Conservation (phyloP, 2,329 filamentous ascomycete species). For the Penicillium sp. region DNA sequence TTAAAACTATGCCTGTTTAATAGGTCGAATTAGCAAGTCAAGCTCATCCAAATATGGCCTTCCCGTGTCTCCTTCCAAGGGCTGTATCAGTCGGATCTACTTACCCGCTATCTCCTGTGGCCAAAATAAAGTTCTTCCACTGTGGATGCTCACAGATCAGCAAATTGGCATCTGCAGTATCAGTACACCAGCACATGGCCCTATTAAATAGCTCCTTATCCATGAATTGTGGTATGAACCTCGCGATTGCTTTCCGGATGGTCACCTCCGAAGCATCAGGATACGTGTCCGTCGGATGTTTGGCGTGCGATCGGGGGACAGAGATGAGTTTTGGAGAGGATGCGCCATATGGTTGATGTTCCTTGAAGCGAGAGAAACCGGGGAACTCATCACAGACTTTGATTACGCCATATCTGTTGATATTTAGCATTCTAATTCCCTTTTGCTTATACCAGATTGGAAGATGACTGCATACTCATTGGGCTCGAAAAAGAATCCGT, state of each 20-base stretch:
- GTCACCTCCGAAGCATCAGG: constrained; percentile 50
- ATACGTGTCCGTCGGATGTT: constrained; percentile 25
- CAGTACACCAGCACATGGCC: constrained; percentile 59
- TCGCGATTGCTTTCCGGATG: constrained; percentile 49
- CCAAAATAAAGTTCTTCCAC: constrained; percentile 47
- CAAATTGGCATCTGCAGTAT: constrained; percentile 56
- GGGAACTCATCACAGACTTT: constrained; percentile 54
- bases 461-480: constrained; percentile 25
- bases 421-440: not conserved
- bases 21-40: not conserved
- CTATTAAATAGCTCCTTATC: constrained; percentile 52
- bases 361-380: constrained; percentile 32
- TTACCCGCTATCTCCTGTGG: constrained; percentile 50
- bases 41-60: not conserved
- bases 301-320: constrained; percentile 16
- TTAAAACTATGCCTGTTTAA: constrained; percentile 49
- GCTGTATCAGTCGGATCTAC: constrained; percentile 10
- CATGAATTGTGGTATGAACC: constrained; percentile 55
- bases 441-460: constrained; percentile 7
- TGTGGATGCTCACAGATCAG: constrained; percentile 52
- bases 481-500: constrained; percentile 52
- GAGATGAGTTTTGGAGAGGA: constrained; percentile 27
- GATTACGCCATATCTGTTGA: constrained; percentile 31
- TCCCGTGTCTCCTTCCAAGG: no score
- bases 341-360: constrained; percentile 46